Evolutionary conservation across 2,329 filamentous ascomycete species (phyloP), one percentile per base, ranked within the genome.

Genomic region (Arthrobotrys conoides): DNA sequence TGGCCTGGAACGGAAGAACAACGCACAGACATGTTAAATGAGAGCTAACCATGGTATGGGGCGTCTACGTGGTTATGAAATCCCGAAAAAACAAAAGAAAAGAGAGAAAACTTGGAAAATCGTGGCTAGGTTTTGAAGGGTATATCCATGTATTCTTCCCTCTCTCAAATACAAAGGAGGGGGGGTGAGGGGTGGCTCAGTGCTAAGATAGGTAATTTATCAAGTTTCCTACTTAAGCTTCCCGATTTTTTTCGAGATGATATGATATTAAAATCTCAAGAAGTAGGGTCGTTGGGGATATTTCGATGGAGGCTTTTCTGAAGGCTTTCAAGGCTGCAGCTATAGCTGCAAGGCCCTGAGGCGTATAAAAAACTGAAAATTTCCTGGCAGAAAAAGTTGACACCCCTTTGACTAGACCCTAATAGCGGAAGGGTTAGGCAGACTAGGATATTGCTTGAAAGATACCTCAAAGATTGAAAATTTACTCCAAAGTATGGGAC

Each of bases 371-470:
- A 30, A 30, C 27, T 30, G 27, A 30, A 30, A 30, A 30, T 30
- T 14, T 16, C 38, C 3, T 36, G 33, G n/a, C n/a, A n/a, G 1
- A 41, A 41, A 16, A 41, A 2, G 3, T 41, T 41, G 38, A 41
- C 38, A 16, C 6, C 27, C 16, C 38, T 41, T 16, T 41, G 38
- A 41, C 38, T 41, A 46, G 44, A 16, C n/a, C 2, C 22, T 61
- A 44, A 44, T 20, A 24, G 14, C 18, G 12, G 18, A 68, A 41
- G 48, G 18, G 18, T 44, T 49, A 51, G 6, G 46, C 18, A 24
- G 59, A 53, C 72, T 63, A n/a, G 75, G 75, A 69, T 78, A 59
- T 72, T 61, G 75, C 75, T 71, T 78, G 75, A 78, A 68, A 61
- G 36, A 6, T 6, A 36, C 57, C 57, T 61, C 57, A 61, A 5